Base-by-base conservation (phyloP, 257 asterid species). In the Scutellaria galericulata region DNA sequence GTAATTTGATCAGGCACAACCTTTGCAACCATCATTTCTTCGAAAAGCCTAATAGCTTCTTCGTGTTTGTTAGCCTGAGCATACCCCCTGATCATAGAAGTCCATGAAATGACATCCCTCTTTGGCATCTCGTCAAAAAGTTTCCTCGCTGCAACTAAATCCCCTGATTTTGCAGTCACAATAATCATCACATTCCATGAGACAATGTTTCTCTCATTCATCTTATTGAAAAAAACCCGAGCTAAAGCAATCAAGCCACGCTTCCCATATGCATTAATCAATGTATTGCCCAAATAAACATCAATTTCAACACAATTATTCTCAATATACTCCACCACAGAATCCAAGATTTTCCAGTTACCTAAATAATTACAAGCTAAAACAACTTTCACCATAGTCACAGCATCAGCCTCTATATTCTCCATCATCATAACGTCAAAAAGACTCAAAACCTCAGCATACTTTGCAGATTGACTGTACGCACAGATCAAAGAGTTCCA, bases 401-500 rank as follows among this genome's bases (percentile, higher is more conserved):
- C 84, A 50, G 82, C 74, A 75, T 84, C 86, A 14, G 80, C 84
- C 51, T 3, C 80, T 77, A 78, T 79, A 39, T 75, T 73, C 47
- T 64, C 82, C 50, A 45, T 64, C 53, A 68, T 76, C 84, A 84
- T 84, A 62, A 22, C 56, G 31, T 57, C 72, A 61, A 83, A 83
- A 68, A 80, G 75, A 52, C 67, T 77, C 78, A 84, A 66, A 68
- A 84, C 77, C 72, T 78, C 78, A 15, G 22, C 67, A 47, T 84
- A 81, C 59, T 70, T 66, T 7, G 46, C 78, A 45, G 80, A 76
- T 41, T 78, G 83, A 73, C 83, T 75, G 76, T 75, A 84, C 6
- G 79, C 83, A 62, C 89, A 82, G 41, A 82, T 77, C 79, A 85
- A 48, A 8, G 89, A 82, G 72, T 82, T 85, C 89, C 89, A 85